These are phyloP conservation scores for Oryza officinalis DNA, from an alignment of 176 grass and related monocot genomes.

Conservation along the genomic window DNA sequence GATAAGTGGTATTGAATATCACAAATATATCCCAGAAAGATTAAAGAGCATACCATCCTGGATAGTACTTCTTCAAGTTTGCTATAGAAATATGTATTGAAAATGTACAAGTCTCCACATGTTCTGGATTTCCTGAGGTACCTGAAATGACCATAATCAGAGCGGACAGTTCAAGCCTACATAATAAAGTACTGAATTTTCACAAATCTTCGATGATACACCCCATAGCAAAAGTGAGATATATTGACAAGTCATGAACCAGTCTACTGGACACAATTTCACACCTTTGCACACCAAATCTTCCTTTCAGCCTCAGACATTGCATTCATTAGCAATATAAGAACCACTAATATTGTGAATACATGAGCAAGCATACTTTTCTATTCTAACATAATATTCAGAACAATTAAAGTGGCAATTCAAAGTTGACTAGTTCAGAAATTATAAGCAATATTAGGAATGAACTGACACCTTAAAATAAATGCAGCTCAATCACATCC, in stretches of 20 bases:
- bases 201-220: background rate
- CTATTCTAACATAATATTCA: constrained; percentile 1
- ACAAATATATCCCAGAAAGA: constrained; percentile 8
- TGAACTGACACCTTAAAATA: background rate
- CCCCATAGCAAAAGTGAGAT: background rate
- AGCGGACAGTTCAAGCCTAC: constrained; percentile 25
- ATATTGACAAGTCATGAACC: constrained; percentile 15
- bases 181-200: constrained; percentile 14
- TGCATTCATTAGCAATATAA: background rate
- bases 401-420: background rate
- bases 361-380: constrained; percentile 10
- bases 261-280: constrained; percentile 1
- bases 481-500: constrained; percentile 15
- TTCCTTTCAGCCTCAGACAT: background rate
- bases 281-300: background rate
- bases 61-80: constrained; percentile 67
- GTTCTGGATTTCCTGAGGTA: constrained; percentile 57
- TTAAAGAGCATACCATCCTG: constrained; percentile 35
- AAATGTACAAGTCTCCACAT: constrained; percentile 50
- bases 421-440: background rate
- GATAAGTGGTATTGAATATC: background rate
- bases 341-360: background rate
- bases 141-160: constrained; percentile 49
- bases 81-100: constrained; percentile 77
- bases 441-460: background rate